Conservation (phyloP, 441 rosid genomes). For the Euphorbia schlechtendalii region DNA sequence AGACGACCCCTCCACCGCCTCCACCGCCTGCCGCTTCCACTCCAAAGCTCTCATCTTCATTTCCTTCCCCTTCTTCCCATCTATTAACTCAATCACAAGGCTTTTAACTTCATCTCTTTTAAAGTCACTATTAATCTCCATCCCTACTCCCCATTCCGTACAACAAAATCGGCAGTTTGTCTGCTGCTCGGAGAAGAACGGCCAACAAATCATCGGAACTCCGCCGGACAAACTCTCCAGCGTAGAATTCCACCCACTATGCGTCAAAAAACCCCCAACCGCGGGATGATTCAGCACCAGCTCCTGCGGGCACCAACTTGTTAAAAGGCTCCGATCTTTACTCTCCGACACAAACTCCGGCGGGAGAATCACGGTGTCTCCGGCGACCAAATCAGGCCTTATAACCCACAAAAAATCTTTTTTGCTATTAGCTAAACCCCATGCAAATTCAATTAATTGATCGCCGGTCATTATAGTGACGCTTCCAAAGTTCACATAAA, state of each 20-base stretch:
- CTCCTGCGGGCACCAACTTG: too few species aligned
- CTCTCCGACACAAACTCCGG: not conserved
- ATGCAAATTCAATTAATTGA: constrained; percentile 44
- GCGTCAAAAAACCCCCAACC: not conserved
- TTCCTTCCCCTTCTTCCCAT: too few species aligned
- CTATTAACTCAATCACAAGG: too few species aligned
- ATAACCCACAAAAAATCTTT: too few species aligned
- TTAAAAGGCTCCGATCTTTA: not conserved
- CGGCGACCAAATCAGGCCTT: not conserved
- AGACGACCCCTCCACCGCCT: constrained; percentile 35
- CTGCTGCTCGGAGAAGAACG: too few species aligned
- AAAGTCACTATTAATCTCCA: too few species aligned
- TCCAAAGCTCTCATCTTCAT: constrained; percentile 36
- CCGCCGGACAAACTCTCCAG: too few species aligned
- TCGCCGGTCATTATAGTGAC: constrained; percentile 35
- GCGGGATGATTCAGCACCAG: too few species aligned
- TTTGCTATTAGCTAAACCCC: constrained; percentile 42
- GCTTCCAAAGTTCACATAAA: constrained; percentile 46
- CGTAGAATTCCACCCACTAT: not conserved
- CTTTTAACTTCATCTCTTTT: too few species aligned
- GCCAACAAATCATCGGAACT: too few species aligned
- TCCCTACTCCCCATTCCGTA: too few species aligned
- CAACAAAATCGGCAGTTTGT: too few species aligned
- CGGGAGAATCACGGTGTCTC: not conserved
- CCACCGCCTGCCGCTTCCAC: constrained; percentile 37